Evolutionary conservation across 1,284 basidiomycete genomes (phyloP), one percentile per base, ranked within the genome.

Genomic region (Moesziomyces globuligerus): DNA sequence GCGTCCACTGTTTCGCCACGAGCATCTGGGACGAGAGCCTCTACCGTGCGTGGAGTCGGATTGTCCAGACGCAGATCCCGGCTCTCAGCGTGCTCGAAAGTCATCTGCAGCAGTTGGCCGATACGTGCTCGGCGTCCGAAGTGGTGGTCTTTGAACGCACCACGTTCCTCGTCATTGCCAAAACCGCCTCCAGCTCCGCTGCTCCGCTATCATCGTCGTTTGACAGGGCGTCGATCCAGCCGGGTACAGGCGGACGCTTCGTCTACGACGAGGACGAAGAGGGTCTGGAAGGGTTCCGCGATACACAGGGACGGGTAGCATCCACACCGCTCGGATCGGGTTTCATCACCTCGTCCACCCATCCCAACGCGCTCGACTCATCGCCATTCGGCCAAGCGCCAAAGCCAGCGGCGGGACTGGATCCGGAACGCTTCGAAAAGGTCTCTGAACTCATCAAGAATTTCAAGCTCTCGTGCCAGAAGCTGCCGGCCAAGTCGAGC

Each of bases 21-120:
- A 94, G 91, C 76, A 98, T 98, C 71, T 97, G 94, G 85, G 94
- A 99, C 83, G 95, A 98, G 83, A 94, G 91, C 68, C 84, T 99
- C 43, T 99, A 98, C 86, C 32, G 97, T 92, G 95, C 96, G 10
- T 98, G 95, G 96, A 98, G 96, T 24, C 89, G 89, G 65, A 96
- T 99, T 71, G 93, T 99, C 8, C 93, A 97, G 78, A 93, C 93
- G 10, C 87, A 98, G 66, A 96, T 98, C 55, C 96, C 96, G 2
- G 96, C 98, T 71, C 91, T 94, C 29, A 85, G 88, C n/a, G 88
- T 92, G 37, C 89, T 99, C 37, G 90, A 91, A 9, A 88, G 87
- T 56, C 93, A 98, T 77, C 87, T 99, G 7, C 87, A 89, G 10
- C 91, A 89, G 45, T 90, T 98, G 59, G 91, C 93, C 11, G 86